phyloP scores from a whole-genome alignment of 2,329 filamentous ascomycete species.

The Ascochyta rabiei region DNA sequence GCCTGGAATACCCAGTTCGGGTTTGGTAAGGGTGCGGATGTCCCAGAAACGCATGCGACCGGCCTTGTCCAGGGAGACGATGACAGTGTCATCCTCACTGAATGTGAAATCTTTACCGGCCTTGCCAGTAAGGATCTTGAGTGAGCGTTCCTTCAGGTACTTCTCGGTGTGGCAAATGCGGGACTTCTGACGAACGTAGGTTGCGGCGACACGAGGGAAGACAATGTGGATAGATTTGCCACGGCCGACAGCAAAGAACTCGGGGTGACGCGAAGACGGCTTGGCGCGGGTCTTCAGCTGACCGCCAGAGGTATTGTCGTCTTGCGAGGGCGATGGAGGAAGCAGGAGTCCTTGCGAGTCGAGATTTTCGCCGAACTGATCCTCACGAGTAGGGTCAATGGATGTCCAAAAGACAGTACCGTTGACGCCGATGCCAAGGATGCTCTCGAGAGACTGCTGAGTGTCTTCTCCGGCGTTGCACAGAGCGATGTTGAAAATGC shows the following conservation, averaged over 20 bases:
- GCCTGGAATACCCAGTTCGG: constrained; percentile 52
- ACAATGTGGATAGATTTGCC: constrained; percentile 96
- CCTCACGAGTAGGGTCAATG: constrained; percentile 54
- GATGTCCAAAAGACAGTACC: constrained; percentile 96
- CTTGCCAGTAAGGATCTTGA: constrained; percentile 97
- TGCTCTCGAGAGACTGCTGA: constrained; percentile 63
- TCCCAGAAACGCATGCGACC: constrained; percentile 99
- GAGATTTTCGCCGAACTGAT: constrained; percentile 75
- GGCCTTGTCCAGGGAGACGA: constrained; percentile 95
- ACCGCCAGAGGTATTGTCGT: constrained; percentile 89
- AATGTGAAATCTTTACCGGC: constrained; percentile 98
- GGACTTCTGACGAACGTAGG: constrained; percentile 58
- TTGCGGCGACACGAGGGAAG: constrained; percentile 62
- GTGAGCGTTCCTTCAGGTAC: constrained; percentile 81
- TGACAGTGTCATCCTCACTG: constrained; percentile 92
- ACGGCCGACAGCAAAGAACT: constrained; percentile 93
- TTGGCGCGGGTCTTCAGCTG: constrained; percentile 95
- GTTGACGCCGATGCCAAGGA: constrained; percentile 91
- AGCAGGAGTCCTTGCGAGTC: constrained; percentile 89
- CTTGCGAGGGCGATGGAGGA: constrained; percentile 81
- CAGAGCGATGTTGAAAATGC: constrained; percentile 91
- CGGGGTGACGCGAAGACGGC: constrained; percentile 84
- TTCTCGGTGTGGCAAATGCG: constrained; percentile 81
- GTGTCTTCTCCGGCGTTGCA: constrained; percentile 67
- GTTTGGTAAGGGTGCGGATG: constrained; percentile 74